Percentiles rank a stretch among this genome's conserved stretches.
phyloP scores from a whole-genome alignment of 1,284 basidiomycete species.

The Trichosporon sp. region DNA sequence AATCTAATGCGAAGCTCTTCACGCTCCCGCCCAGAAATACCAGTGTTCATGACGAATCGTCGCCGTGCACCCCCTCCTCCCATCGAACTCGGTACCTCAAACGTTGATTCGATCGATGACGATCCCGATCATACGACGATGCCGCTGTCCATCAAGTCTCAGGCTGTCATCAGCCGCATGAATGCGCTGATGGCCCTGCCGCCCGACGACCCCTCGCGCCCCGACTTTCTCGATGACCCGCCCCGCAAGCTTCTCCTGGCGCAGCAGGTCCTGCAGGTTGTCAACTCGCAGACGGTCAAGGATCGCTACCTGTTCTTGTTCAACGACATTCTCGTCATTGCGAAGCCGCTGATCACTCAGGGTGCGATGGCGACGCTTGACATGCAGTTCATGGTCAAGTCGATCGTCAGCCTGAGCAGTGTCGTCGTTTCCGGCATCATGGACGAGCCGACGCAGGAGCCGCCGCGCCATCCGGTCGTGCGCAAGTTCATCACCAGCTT shows the following conservation, averaged over 20 bases:
- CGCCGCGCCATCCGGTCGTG: conserved; percentile 64
- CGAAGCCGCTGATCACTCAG: conserved; percentile 62
- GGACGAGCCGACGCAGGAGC: conserved; percentile 43
- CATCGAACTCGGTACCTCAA: conserved; percentile 28
- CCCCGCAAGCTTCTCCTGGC: conserved; percentile 80
- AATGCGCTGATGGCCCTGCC: conserved; percentile 65
- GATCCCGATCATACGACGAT: conserved; percentile 21
- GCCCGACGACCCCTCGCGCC: conserved; percentile 63
- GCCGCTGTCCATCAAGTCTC: conserved; percentile 5
- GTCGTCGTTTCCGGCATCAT: conserved; percentile 42
- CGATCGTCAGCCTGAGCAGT: conserved; percentile 74
- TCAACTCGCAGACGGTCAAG: conserved; percentile 80
- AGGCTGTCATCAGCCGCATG: conserved; percentile 46
- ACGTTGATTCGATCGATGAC: conserved; percentile 32
- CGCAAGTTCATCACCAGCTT: conserved; percentile 74
- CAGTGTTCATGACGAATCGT: conserved; percentile 30
- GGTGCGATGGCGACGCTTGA: conserved; percentile 70
- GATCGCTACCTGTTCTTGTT: conserved; percentile 95
- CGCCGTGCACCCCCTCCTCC: conserved; percentile 32
- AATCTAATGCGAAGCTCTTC: conserved; percentile 9
- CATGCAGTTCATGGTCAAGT: conserved; percentile 83
- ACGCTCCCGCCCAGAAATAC: conserved; percentile 26
- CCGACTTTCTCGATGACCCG: conserved; percentile 74
- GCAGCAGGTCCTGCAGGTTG: conserved; percentile 88
- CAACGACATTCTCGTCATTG: conserved; percentile 85